A percentile compares a stretch with the other conserved stretches of the same genome.
Evolutionary conservation across 2,329 filamentous ascomycete species (phyloP).

Genomic region (Phaeophleospora eucalypticola): DNA sequence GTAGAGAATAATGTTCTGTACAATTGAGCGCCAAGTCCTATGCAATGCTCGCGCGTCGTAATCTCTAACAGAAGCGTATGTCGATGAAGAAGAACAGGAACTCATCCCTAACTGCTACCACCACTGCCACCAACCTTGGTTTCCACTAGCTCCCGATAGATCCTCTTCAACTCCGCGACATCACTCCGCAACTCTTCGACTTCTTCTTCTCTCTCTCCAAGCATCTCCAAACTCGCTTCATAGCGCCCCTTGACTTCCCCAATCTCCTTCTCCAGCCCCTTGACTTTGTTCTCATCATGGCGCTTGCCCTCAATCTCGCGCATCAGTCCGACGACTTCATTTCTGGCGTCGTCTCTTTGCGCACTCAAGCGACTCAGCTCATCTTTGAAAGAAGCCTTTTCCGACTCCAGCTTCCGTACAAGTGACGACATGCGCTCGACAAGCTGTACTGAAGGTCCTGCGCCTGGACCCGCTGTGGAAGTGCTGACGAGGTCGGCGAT

Average conservation of each 20-base stretch:
- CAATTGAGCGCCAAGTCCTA: no score
- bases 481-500: constrained; percentile 51
- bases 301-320: constrained; percentile 73
- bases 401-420: constrained; percentile 83
- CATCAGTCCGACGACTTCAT: constrained; percentile 87
- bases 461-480: constrained; percentile 68
- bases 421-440: constrained; percentile 95
- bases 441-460: constrained; percentile 88
- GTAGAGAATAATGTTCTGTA: no score
- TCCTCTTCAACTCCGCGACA: constrained; percentile 88
- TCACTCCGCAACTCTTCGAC: constrained; percentile 88
- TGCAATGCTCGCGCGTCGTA: no score
- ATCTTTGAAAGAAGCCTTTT: constrained; percentile 84
- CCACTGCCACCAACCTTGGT: constrained; percentile 25
- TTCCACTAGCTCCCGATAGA: constrained; percentile 90
- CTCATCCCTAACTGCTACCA: no score
- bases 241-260: constrained; percentile 70
- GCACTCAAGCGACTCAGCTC: constrained; percentile 73
- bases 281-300: constrained; percentile 55
- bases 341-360: constrained; percentile 89
- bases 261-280: constrained; percentile 64
- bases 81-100: no score
- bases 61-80: no score
- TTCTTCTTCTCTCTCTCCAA: constrained; percentile 94
- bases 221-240: constrained; percentile 85